Evolutionary conservation across 163 green algal genomes (phyloP).

Genomic region (Scenedesmus sp.): DNA sequence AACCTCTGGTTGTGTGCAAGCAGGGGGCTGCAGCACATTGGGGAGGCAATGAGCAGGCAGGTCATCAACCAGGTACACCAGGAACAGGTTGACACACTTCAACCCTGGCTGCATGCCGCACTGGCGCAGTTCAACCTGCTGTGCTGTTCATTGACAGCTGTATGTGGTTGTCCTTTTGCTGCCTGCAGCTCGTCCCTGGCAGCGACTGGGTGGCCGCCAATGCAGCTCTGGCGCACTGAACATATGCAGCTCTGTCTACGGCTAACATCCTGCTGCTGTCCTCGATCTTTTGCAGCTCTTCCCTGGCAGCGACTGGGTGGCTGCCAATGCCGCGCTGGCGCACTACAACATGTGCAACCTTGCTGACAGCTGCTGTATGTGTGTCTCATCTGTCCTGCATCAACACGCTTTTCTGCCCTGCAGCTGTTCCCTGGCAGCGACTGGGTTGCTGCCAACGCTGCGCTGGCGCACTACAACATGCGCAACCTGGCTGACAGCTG

Average conservation of each 20-base stretch:
- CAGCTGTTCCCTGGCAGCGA: slow-evolving; percentile 78
- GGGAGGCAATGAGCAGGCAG: slow-evolving; percentile 81
- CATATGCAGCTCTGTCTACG: slow-evolving; percentile 81
- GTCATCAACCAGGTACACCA: slow-evolving; percentile 61
- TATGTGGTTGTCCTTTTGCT: not conserved
- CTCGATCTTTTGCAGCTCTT: slow-evolving; percentile 63
- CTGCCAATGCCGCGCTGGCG: slow-evolving; percentile 74
- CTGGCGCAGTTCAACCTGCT: not conserved
- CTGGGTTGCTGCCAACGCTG: slow-evolving; percentile 52
- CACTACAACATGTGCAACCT: slow-evolving; percentile 93
- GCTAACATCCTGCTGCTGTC: not conserved
- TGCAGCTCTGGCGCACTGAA: slow-evolving; percentile 86
- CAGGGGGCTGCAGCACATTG: slow-evolving; percentile 60
- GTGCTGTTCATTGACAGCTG: not conserved
- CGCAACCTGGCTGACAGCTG: slow-evolving; percentile 89
- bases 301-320: slow-evolving; percentile 73
- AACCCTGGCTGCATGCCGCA: too few species aligned
- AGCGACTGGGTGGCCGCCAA: slow-evolving; percentile 73
- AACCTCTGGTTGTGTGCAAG: not conserved
- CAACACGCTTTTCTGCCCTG: too few species aligned
- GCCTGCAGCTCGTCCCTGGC: slow-evolving; percentile 71
- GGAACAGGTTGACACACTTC: too few species aligned
- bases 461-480: slow-evolving; percentile 27
- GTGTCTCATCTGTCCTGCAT: slow-evolving; percentile 43
- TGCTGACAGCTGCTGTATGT: slow-evolving; percentile 87